phyloP scores from a whole-genome alignment of 73 alveolate species.

The Stentor roeselii region DNA sequence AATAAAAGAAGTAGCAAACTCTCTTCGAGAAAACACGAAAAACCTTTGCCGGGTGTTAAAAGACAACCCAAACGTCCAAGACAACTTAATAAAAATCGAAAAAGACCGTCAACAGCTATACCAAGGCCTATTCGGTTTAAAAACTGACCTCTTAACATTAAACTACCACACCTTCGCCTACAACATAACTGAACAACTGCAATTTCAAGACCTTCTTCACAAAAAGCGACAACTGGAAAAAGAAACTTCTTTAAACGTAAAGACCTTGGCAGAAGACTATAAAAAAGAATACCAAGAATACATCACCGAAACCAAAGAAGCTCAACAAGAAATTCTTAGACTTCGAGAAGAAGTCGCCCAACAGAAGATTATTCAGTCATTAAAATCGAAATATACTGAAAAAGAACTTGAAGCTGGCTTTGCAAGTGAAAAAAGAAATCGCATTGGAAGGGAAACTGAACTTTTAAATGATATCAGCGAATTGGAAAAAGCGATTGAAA shows the following conservation, averaged over 20 bases:
- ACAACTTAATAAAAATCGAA: constrained; percentile 53
- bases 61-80: constrained; percentile 74
- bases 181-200: constrained; percentile 43
- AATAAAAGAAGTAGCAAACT: constrained; percentile 61
- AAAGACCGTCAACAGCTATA: constrained; percentile 51
- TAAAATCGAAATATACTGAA: constrained; percentile 47
- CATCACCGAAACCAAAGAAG: constrained; percentile 57
- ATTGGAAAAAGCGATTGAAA: constrained; percentile 38
- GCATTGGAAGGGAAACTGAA: constrained; percentile 39
- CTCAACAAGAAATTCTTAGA: constrained; percentile 45
- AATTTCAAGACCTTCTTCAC: constrained; percentile 50
- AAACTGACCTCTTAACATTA: constrained; percentile 45
- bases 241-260: constrained; percentile 43
- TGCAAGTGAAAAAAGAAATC: constrained; percentile 38
- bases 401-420: constrained; percentile 50
- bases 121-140: constrained; percentile 28
- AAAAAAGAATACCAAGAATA: constrained; percentile 56
- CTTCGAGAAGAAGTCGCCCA: constrained; percentile 56
- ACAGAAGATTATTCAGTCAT: constrained; percentile 50
- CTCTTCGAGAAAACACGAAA: constrained; percentile 59
- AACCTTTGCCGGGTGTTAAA: constrained; percentile 55
- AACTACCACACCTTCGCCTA: constrained; percentile 47
- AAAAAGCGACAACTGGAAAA: constrained; percentile 55
- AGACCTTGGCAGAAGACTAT: constrained; percentile 46
- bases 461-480: constrained; percentile 42